These are phyloP conservation scores for Dipteronia dyeriana DNA, from an alignment of 345 rosid genomes.

Conservation along the genomic window DNA sequence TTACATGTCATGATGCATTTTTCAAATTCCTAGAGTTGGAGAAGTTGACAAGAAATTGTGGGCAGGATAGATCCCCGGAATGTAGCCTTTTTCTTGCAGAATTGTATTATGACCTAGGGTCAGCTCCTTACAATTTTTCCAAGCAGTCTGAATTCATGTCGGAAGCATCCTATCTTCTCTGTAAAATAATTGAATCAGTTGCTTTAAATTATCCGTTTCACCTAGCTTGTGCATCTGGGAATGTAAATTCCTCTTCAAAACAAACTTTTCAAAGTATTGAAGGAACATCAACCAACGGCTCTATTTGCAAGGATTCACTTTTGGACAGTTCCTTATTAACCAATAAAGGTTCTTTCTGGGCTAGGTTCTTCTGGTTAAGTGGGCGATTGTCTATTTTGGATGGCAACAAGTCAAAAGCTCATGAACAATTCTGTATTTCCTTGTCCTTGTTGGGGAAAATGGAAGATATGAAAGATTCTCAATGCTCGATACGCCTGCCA, in stretches of 20 bases:
- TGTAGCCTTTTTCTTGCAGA: constrained; percentile 95
- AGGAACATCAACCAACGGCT: constrained; percentile 23
- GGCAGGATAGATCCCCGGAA: constrained; percentile 75
- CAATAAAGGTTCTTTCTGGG: constrained; percentile 68
- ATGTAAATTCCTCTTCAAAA: constrained; percentile 35
- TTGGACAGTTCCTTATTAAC: constrained; percentile 32
- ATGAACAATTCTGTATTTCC: constrained; percentile 59
- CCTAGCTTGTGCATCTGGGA: constrained; percentile 34
- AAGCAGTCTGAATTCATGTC: constrained; percentile 55
- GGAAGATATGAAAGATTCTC: constrained; percentile 39
- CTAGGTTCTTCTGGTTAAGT: constrained; percentile 87
- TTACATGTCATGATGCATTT: constrained; percentile 49
- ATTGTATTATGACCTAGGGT: constrained; percentile 73
- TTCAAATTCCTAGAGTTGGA: constrained; percentile 78
- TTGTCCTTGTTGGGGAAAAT: constrained; percentile 60
- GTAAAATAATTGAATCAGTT: constrained; percentile 87
- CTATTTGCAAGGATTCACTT: constrained; percentile 30
- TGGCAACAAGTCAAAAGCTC: constrained; percentile 77
- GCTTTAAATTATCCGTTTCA: constrained; percentile 60
- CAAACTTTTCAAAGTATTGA: constrained; percentile 40
- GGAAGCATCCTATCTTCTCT: constrained; percentile 82
- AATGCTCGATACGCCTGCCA: constrained; percentile 47
- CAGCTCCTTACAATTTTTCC: constrained; percentile 48
- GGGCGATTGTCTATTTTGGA: constrained; percentile 79
- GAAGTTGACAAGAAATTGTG: constrained; percentile 83